phyloP scores from a whole-genome alignment of 2,329 filamentous ascomycete species.

The Ceratocystiopsis minuta region DNA sequence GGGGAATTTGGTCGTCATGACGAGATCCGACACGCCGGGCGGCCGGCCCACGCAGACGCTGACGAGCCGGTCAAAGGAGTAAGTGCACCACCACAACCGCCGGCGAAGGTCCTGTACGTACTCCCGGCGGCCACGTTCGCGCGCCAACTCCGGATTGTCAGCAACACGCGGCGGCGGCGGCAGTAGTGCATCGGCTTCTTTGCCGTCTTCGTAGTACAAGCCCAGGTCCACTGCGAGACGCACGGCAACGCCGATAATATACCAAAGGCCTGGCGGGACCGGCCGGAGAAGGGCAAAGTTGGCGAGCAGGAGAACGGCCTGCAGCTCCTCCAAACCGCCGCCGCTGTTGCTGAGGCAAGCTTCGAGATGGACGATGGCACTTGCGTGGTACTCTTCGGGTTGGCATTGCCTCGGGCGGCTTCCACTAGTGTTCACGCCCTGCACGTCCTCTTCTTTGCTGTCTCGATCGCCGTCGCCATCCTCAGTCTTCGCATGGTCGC shows the following conservation, averaged over 20 bases:
- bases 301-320: slow-evolving; percentile 79
- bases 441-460: background rate
- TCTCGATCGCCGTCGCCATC: slow-evolving; percentile 9
- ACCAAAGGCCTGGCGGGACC: slow-evolving; percentile 88
- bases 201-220: slow-evolving; percentile 80
- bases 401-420: slow-evolving; percentile 36
- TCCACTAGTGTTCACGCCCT: background rate
- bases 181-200: slow-evolving; percentile 40
- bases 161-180: slow-evolving; percentile 27
- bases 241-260: slow-evolving; percentile 87
- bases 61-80: slow-evolving; percentile 85
- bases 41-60: slow-evolving; percentile 85
- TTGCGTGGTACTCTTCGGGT: slow-evolving; percentile 91
- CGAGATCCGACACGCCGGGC: slow-evolving; percentile 88
- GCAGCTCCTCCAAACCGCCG: slow-evolving; percentile 81
- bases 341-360: slow-evolving; percentile 68
- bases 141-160: slow-evolving; percentile 18
- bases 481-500: slow-evolving; percentile 31
- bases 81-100: slow-evolving; percentile 92
- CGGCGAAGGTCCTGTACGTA: slow-evolving; percentile 76
- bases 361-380: slow-evolving; percentile 81
- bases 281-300: slow-evolving; percentile 83
- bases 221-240: slow-evolving; percentile 81
- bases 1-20: slow-evolving; percentile 89
- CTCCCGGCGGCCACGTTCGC: slow-evolving; percentile 49